Percentiles rank a stretch among this genome's conserved stretches.
phyloP scores from a whole-genome alignment of 768 basidiomycete genomes.

The Trametes meyenii region DNA sequence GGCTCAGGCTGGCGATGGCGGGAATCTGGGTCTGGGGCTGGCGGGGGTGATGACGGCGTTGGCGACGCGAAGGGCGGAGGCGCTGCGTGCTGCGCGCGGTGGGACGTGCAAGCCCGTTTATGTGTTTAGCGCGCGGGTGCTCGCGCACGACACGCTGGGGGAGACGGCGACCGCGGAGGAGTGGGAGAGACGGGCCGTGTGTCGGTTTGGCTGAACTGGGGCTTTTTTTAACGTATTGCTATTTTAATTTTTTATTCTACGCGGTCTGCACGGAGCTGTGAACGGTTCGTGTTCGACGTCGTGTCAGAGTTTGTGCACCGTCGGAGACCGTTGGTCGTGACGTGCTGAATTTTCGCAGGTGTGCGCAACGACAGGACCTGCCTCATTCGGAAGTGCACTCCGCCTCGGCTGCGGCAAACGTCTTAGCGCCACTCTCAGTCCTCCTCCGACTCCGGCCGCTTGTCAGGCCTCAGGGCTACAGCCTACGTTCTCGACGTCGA shows the following conservation, averaged over 20 bases:
- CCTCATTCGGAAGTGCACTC: not conserved
- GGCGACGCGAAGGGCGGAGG: conserved; percentile 4
- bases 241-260: not conserved
- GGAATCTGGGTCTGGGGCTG: conserved; percentile 6
- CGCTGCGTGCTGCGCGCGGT: not conserved
- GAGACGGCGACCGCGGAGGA: conserved; percentile 10
- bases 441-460: not conserved
- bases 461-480: not conserved
- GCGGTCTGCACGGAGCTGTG: not conserved
- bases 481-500: not conserved
- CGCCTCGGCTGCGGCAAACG: not conserved
- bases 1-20: not conserved
- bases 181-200: conserved; percentile 21
- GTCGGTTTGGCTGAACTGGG: conserved; percentile 23
- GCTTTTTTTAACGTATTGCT: not conserved
- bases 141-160: conserved; percentile 24
- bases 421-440: not conserved
- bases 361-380: not conserved
- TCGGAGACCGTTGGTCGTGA: no score
- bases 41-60: conserved; percentile 6
- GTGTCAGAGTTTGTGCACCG: no score
- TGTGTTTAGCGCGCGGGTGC: conserved; percentile 23
- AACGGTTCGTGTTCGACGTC: not conserved
- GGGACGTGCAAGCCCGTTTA: conserved; percentile 20
- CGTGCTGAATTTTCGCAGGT: no score